phyloP scores from a whole-genome alignment of 1,284 basidiomycete species.

The Cryptococcus floricola region DNA sequence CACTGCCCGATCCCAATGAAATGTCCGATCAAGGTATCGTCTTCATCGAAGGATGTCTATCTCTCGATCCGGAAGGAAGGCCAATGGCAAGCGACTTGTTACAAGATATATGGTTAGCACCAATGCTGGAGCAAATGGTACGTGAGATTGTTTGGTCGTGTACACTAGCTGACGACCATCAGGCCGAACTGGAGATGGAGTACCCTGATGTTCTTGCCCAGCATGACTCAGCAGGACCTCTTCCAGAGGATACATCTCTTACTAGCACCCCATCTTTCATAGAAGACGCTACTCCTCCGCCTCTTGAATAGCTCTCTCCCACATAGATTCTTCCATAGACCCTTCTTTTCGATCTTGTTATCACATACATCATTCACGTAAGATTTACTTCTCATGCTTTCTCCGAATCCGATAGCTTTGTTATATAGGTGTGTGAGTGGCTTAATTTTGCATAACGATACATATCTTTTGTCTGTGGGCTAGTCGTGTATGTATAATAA shows the following conservation, averaged over 20 bases:
- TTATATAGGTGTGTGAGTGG: not conserved
- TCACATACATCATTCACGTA: too few relatives aligned
- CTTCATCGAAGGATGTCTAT: constrained; percentile 90
- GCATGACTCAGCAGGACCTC: constrained; percentile 5
- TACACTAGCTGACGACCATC: not conserved
- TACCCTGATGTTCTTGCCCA: constrained; percentile 12
- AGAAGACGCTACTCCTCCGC: constrained; percentile 5
- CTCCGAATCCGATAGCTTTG: not conserved
- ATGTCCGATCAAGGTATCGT: constrained; percentile 85
- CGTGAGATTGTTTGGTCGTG: constrained; percentile 1
- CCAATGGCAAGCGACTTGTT: constrained; percentile 83
- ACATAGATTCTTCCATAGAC: not conserved
- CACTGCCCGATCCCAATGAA: constrained; percentile 85
- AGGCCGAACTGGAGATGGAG: constrained; percentile 14
- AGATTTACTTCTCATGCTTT: too few relatives aligned
- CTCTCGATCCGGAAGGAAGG: constrained; percentile 76
- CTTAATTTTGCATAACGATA: too few relatives aligned
- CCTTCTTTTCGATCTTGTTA: not conserved
- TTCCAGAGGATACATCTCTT: constrained; percentile 9
- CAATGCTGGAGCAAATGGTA: constrained; percentile 36
- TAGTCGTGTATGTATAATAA: not conserved
- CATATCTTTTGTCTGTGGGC: not conserved
- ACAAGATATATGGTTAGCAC: constrained; percentile 81
- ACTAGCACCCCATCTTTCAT: constrained; percentile 7
- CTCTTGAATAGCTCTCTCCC: not conserved